These are phyloP conservation scores for Gaertneriomyces sp. DNA, from an alignment of 192 early-diverging fungal genomes.

Conservation along the genomic window DNA sequence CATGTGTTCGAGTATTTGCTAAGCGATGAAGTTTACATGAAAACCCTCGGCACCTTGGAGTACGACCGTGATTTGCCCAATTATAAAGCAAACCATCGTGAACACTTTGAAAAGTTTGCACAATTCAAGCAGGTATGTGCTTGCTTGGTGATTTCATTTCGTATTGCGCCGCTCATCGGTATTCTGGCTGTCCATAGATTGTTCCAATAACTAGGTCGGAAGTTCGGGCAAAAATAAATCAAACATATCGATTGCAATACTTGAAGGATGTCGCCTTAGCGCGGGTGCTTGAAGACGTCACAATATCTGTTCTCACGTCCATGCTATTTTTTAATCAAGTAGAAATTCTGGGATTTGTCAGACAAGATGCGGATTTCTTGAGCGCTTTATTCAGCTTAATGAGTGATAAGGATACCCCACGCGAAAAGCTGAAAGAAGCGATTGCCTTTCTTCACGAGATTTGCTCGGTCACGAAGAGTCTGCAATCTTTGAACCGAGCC, in stretches of 20 bases:
- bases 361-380: conserved; percentile 65
- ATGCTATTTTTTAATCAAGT: conserved; percentile 80
- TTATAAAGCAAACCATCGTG: conserved; percentile 68
- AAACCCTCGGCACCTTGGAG: conserved; percentile 81
- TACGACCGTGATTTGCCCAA: conserved; percentile 75
- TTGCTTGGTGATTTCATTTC: neutral
- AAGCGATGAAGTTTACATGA: conserved; percentile 70
- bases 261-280: conserved; percentile 82
- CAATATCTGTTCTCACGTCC: conserved; percentile 66
- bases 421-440: conserved; percentile 67
- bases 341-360: conserved; percentile 76
- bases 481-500: conserved; percentile 59
- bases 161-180: neutral
- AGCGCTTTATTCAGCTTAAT: conserved; percentile 69
- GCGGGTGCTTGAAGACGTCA: conserved; percentile 71
- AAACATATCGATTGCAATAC: conserved; percentile 82
- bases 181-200: conserved; percentile 33
- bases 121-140: conserved; percentile 38
- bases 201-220: conserved; percentile 73
- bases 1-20: conserved; percentile 70
- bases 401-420: conserved; percentile 25
- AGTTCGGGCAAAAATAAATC: conserved; percentile 76
- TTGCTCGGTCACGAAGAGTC: conserved; percentile 67
- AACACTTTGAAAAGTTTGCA: conserved; percentile 55
- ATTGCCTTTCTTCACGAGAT: conserved; percentile 79